Conservation (phyloP, 208 protist species). For the Angomonas deanei region DNA sequence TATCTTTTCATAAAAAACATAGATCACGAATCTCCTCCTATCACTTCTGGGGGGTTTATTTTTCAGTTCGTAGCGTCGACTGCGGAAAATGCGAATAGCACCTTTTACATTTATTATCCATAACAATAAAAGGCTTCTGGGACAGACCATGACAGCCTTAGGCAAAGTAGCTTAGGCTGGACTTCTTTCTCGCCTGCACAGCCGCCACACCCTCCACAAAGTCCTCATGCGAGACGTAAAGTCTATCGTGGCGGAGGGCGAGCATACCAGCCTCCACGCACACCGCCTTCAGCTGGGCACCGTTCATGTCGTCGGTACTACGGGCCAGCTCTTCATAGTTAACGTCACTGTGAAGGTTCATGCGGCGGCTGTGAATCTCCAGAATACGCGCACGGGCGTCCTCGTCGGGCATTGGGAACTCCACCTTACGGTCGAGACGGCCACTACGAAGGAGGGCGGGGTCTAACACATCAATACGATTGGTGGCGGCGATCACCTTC, state of each 20-base stretch:
- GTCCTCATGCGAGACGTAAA: slow-evolving; percentile 96
- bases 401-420: slow-evolving; percentile 99
- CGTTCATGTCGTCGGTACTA: slow-evolving; percentile 99
- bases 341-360: slow-evolving; percentile 94
- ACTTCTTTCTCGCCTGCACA: slow-evolving; percentile 99
- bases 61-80: no score
- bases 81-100: no score
- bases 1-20: no score
- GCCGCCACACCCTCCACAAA: slow-evolving; percentile 98
- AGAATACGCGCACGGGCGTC: slow-evolving; percentile 97
- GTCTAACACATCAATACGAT: slow-evolving; percentile 99
- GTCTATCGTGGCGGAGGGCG: slow-evolving; percentile 93
- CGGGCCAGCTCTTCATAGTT: slow-evolving; percentile 99
- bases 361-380: slow-evolving; percentile 99
- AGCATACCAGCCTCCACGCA: slow-evolving; percentile 99
- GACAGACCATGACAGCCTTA: slow-evolving; percentile 69
- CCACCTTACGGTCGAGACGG: slow-evolving; percentile 99
- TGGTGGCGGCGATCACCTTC: slow-evolving; percentile 99
- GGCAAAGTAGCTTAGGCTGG: slow-evolving; percentile 99
- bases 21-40: no score
- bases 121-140: not conserved
- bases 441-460: slow-evolving; percentile 99
- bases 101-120: no score
- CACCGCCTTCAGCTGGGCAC: slow-evolving; percentile 99
- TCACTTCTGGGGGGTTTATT: no score